A percentile compares a stretch with the other conserved stretches of the same genome.
phyloP scores from a whole-genome alignment of 495 filamentous ascomycete species.

The Aspergillus taichungensis region DNA sequence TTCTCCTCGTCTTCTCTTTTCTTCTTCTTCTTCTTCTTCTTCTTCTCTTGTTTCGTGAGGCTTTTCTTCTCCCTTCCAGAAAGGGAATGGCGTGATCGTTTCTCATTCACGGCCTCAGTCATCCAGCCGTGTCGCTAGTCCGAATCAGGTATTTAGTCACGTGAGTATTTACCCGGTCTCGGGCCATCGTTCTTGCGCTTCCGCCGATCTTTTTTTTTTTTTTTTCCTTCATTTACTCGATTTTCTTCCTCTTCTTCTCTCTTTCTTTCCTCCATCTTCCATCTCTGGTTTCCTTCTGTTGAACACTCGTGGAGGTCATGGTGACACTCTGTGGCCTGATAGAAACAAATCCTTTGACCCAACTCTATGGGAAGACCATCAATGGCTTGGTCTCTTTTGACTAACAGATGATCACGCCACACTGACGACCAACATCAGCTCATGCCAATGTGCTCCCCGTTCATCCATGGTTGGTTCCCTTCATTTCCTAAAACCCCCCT shows the following conservation, averaged over 20 bases:
- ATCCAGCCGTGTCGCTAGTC: conserved; percentile 15
- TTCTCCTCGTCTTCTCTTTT: not conserved
- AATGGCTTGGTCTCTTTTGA: not conserved
- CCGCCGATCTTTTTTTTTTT: conserved; percentile 22
- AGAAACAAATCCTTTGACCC: no score
- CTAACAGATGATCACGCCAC: conserved; percentile 9
- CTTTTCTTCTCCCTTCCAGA: no score
- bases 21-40: conserved; percentile 1
- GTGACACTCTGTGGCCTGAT: no score
- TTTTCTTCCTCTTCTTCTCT: conserved; percentile 12
- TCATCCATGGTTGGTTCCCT: conserved; percentile 17
- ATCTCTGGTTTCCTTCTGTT: conserved; percentile 1
- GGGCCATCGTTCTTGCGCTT: conserved; percentile 9
- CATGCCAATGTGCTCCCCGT: conserved; percentile 4
- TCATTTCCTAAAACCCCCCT: conserved; percentile 12
- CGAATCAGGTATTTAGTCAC: conserved; percentile 12
- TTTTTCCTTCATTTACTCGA: conserved; percentile 13
- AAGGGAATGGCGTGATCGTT: no score
- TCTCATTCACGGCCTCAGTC: no score
- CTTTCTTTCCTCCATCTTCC: conserved; percentile 6
- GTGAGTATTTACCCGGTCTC: conserved; percentile 7
- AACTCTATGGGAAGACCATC: conserved; percentile 6
- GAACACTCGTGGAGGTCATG: no score
- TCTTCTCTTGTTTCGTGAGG: not conserved
- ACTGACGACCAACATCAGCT: conserved; percentile 10